Base-by-base conservation (phyloP, 441 rosid genomes). In the Populus hybrid region DNA sequence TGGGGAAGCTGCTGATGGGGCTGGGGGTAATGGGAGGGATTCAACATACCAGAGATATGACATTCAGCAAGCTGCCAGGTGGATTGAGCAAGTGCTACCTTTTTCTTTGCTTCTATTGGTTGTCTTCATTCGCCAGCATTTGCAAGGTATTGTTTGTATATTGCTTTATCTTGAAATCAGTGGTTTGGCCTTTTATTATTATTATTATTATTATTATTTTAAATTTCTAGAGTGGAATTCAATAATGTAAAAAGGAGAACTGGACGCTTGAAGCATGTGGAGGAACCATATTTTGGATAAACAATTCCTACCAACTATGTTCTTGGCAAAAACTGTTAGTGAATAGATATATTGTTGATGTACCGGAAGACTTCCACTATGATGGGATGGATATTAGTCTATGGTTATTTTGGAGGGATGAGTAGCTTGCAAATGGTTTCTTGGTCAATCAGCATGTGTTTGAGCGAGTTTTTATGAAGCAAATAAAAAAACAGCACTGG, bases 1-100 rank as follows among this genome's bases (percentile, higher is more conserved):
- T 35, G 82, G 86, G 10, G 94, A 84, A 72, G 53, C 76, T 71
- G 83, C 79, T 67, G 89, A 88, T 80, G 88, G 84, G 5, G 76
- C 78, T 71, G 87, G 83, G 8, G 82, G 72, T 81, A 86, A 83
- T 75, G 86, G 87, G 46, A 88, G 94, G 80, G 92, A 90, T 80
- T 88, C 96, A 9, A 83, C 92, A 26, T 88, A 88, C 76, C 96
- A 90, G 87, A 88, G 92, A 83, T 90, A 91, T 81, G 96, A 90
- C 81, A 90, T 91, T 76, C 96, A 90, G 82, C 96, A 91, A 78
- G 94, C 94, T 76, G 94, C 96, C 3, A 87, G 96, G 81, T 91
- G 91, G 94, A 86, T 91, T 71, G 96, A 91, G 85, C 94, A 91
- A 84, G 85, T 90, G 65, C 92, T 91, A 24, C 96, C 96, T 0